Evolutionary conservation across 2,329 filamentous ascomycete genomes (phyloP).

Genomic region (Mycogone perniciosa): DNA sequence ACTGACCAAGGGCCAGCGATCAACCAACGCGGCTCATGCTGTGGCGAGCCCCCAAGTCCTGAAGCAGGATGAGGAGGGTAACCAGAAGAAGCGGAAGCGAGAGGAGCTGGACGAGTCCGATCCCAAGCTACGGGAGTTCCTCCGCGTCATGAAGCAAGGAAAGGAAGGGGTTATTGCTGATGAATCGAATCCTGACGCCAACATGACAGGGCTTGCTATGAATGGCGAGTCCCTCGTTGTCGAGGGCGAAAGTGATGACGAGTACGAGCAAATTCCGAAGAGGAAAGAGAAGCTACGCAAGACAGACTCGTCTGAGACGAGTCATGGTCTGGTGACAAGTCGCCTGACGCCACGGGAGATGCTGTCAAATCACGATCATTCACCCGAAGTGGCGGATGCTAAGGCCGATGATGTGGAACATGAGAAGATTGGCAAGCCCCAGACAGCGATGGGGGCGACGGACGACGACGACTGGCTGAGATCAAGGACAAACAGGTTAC

Average conservation of each 20-base stretch:
- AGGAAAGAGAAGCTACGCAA: slow-evolving; percentile 43
- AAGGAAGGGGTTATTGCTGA: slow-evolving; percentile 29
- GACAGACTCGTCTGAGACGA: slow-evolving; percentile 22
- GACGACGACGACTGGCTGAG: slow-evolving; percentile 91
- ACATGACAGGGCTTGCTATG: slow-evolving; percentile 16
- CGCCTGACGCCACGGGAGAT: slow-evolving; percentile 11
- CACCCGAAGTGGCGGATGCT: slow-evolving; percentile 5
- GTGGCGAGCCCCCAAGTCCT: slow-evolving; percentile 10
- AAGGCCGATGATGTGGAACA: slow-evolving; percentile 16
- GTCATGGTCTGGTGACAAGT: slow-evolving; percentile 7
- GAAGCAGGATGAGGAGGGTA: slow-evolving; percentile 25
- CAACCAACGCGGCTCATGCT: slow-evolving; percentile 20
- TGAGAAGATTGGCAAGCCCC: slow-evolving; percentile 20
- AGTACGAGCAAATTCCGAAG: slow-evolving; percentile 62
- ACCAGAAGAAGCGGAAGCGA: slow-evolving; percentile 62
- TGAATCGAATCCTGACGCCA: slow-evolving; percentile 21
- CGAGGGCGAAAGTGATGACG: slow-evolving; percentile 62
- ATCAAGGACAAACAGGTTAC: slow-evolving; percentile 75
- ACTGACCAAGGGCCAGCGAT: slow-evolving; percentile 24
- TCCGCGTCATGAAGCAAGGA: slow-evolving; percentile 68
- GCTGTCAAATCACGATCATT: slow-evolving; percentile 1
- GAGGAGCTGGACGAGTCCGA: slow-evolving; percentile 55
- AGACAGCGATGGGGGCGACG: slow-evolving; percentile 42
- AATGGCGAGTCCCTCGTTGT: slow-evolving; percentile 31
- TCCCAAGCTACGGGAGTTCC: slow-evolving; percentile 77